These are phyloP conservation scores for Aethionema arabicum DNA, from an alignment of 345 rosid genomes.

Conservation along the genomic window DNA sequence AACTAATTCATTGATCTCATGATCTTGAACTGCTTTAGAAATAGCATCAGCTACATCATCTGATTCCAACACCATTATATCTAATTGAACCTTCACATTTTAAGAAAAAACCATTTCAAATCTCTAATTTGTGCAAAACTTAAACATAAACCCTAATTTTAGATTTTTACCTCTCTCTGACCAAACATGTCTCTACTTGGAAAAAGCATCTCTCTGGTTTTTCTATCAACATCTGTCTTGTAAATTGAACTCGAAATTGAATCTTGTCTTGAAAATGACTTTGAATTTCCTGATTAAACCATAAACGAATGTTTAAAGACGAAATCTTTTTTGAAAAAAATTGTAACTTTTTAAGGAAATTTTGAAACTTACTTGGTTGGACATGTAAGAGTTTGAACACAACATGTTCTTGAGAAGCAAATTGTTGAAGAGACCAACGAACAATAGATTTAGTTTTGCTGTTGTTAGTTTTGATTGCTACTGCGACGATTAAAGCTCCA, in stretches of 20 bases:
- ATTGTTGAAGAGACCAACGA: conserved; percentile 55
- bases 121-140: too few species aligned
- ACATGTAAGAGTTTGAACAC: conserved; percentile 77
- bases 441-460: conserved; percentile 54
- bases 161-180: conserved; percentile 53
- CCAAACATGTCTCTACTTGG: conserved; percentile 64
- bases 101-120: too few species aligned
- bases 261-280: conserved; percentile 62
- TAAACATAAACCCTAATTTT: too few species aligned
- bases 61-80: conserved; percentile 59
- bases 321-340: not conserved
- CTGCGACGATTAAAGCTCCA: conserved; percentile 50
- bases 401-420: conserved; percentile 53
- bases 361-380: conserved; percentile 59
- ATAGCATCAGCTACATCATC: conserved; percentile 68
- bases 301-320: not conserved
- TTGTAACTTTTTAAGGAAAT: not conserved
- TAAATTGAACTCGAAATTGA: conserved; percentile 55
- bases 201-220: conserved; percentile 56
- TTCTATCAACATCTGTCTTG: conserved; percentile 71
- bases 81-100: conserved; percentile 57
- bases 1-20: conserved; percentile 61
- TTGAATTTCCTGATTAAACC: conserved; percentile 50
- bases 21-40: conserved; percentile 61
- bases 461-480: conserved; percentile 66